Evolutionary conservation across 2,329 filamentous ascomycete species (phyloP).

Genomic region (Exophiala phaeomuriformis): DNA sequence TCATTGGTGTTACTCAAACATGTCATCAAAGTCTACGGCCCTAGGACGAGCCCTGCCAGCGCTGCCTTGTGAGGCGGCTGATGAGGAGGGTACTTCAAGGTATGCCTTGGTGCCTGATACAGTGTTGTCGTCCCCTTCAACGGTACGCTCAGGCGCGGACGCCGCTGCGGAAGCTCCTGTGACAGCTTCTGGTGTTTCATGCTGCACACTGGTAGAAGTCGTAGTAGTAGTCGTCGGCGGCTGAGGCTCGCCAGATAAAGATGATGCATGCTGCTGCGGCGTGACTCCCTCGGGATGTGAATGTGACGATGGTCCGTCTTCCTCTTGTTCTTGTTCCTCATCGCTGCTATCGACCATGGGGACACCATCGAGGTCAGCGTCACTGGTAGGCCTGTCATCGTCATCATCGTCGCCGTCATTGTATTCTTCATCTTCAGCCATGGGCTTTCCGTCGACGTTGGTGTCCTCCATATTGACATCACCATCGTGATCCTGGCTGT

Average conservation of each 20-base stretch:
- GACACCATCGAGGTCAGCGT: conserved; percentile 38
- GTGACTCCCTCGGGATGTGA: no score
- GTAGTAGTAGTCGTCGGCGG: no score
- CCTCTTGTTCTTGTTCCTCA: conserved; percentile 45
- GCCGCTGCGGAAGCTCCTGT: no score
- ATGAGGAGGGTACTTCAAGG: neutral
- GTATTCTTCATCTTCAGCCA: conserved; percentile 26
- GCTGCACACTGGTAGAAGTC: no score
- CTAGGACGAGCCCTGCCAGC: conserved; percentile 6
- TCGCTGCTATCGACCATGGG: conserved; percentile 44
- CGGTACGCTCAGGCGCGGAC: no score
- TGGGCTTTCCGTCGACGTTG: conserved; percentile 29
- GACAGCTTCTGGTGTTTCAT: no score
- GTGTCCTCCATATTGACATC: conserved; percentile 30
- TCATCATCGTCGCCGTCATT: conserved; percentile 25
- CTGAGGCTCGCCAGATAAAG: no score
- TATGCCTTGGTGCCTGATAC: no score
- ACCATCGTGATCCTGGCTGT: conserved; percentile 10
- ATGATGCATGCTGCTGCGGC: no score
- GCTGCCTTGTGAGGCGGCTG: conserved; percentile 8
- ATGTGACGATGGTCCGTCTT: neutral
- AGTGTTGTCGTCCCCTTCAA: no score
- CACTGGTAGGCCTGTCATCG: conserved; percentile 42
- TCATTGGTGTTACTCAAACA: conserved; percentile 14
- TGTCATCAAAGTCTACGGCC: conserved; percentile 21